Evolutionary conservation across 164 flowering plant species (phyloP).

Genomic region (Liriodendron chinense): DNA sequence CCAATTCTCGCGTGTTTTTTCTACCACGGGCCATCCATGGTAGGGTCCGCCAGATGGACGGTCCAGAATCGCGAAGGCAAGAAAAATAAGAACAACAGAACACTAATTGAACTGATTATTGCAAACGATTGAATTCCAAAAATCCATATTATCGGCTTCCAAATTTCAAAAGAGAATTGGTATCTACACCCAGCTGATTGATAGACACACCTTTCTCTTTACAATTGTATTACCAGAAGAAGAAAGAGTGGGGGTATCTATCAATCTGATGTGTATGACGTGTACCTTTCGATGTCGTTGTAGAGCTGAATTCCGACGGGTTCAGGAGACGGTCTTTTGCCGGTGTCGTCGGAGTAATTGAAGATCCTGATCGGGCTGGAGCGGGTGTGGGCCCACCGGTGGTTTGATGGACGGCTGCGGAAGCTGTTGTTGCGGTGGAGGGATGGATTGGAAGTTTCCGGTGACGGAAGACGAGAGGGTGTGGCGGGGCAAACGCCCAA

Average conservation of each 20-base stretch:
- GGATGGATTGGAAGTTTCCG: background rate
- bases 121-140: too few species aligned
- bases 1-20: too few species aligned
- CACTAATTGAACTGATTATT: too few species aligned
- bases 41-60: background rate
- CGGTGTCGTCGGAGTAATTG: background rate
- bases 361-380: background rate
- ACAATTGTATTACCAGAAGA: too few species aligned
- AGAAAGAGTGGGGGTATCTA: background rate
- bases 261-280: background rate
- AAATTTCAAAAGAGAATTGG: background rate
- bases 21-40: background rate
- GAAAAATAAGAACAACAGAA: background rate
- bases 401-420: background rate
- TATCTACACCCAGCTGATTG: background rate
- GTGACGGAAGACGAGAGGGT: background rate
- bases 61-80: background rate
- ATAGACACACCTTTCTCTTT: background rate
- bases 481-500: background rate
- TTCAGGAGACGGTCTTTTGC: background rate
- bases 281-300: constrained; percentile 10
- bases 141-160: too few species aligned
- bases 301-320: constrained; percentile 12
- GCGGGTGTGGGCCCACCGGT: background rate
- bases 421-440: background rate